Percentiles rank a stretch among this genome's conserved stretches.
Conservation (phyloP, 805 yeast genomes). For the Metschnikowia cerradonensis region DNA sequence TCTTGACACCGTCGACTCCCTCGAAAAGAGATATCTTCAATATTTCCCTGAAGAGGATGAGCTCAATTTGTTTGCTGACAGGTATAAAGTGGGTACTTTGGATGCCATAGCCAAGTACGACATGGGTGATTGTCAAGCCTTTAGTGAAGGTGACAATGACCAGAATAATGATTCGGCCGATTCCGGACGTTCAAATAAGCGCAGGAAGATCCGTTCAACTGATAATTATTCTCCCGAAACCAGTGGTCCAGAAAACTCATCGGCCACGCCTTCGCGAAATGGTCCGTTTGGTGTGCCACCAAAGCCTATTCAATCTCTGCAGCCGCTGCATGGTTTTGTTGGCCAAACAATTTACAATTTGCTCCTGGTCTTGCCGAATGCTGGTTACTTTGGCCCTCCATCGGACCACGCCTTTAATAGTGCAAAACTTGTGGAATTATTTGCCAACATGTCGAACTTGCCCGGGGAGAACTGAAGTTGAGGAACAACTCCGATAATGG, state of each 20-base stretch:
- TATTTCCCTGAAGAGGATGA: conserved; percentile 60
- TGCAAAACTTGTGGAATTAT: conserved; percentile 45
- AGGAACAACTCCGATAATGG: neutral
- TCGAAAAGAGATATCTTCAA: conserved; percentile 64
- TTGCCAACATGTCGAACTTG: conserved; percentile 27
- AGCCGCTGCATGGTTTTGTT: conserved; percentile 24
- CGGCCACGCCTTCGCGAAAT: neutral
- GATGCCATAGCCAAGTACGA: conserved; percentile 39
- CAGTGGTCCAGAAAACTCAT: conserved; percentile 1
- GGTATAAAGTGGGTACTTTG: conserved; percentile 34
- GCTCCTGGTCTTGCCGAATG: conserved; percentile 56
- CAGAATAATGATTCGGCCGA: conserved; percentile 14
- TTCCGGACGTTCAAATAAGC: conserved; percentile 8
- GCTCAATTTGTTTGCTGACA: conserved; percentile 32
- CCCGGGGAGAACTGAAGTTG: conserved; percentile 10
- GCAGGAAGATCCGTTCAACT: conserved; percentile 4
- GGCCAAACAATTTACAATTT: conserved; percentile 39
- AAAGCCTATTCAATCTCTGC: conserved; percentile 6
- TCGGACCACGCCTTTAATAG: conserved; percentile 52
- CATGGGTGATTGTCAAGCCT: conserved; percentile 21
- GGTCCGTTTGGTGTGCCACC: conserved; percentile 2
- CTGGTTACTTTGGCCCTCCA: conserved; percentile 47
- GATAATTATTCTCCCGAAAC: conserved; percentile 9
- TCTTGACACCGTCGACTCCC: conserved; percentile 56
- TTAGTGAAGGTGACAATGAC: conserved; percentile 9